A percentile compares a stretch with the other conserved stretches of the same genome.
These are phyloP conservation scores for Dendrobium officinale DNA, from an alignment of 106 monocot species.

Conservation along the genomic window DNA sequence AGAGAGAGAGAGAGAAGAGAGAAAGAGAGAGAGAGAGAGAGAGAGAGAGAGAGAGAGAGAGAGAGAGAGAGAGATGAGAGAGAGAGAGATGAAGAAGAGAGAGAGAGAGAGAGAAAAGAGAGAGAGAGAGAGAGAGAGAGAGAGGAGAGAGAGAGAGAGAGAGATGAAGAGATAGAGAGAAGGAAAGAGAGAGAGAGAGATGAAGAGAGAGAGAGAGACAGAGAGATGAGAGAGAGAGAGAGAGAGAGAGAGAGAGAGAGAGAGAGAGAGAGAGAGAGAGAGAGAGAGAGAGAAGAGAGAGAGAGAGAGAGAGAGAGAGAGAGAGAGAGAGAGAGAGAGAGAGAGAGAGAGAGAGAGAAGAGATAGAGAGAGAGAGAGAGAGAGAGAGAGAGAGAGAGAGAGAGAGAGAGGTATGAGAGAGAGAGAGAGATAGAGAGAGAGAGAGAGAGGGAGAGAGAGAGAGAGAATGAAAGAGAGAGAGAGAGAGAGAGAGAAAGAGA, in stretches of 20 bases:
- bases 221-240: rapidly evolving
- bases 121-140: too few relatives aligned
- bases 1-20: too few relatives aligned
- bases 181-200: rapidly evolving
- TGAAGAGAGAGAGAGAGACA: rapidly evolving
- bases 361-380: too few relatives aligned
- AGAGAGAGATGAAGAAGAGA: too few relatives aligned
- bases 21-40: rapidly evolving
- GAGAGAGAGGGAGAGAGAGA: too few relatives aligned
- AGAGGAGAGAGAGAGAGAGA: too few relatives aligned
- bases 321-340: rapidly evolving
- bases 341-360: rapidly evolving
- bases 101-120: rapidly evolving
- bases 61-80: rapidly evolving
- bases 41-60: rapidly evolving
- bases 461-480: too few relatives aligned
- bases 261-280: rapidly evolving
- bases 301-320: rapidly evolving
- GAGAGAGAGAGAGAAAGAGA: too few relatives aligned
- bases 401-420: too few relatives aligned
- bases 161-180: too few relatives aligned
- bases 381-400: too few relatives aligned
- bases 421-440: too few relatives aligned
- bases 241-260: rapidly evolving
- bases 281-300: rapidly evolving